Evolutionary conservation across 495 filamentous ascomycete genomes (phyloP), one percentile per base, ranked within the genome.

Genomic region (Neurospora intermedia): DNA sequence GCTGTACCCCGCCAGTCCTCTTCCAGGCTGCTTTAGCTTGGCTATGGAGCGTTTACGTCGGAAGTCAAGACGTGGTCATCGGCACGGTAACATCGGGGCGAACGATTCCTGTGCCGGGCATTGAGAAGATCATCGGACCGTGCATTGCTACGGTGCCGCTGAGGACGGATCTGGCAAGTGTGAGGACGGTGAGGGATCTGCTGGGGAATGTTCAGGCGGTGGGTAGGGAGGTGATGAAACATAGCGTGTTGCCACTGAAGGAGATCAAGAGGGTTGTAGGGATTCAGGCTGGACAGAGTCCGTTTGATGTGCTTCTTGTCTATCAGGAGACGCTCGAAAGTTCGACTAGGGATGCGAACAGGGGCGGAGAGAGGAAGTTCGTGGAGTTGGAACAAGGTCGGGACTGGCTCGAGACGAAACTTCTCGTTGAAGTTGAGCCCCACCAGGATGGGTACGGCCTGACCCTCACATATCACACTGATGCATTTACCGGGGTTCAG

Each of bases 1-100:
- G 72, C 3, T 79, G 75, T 40, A 72, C 84, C 40, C 79, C 89
- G n/a, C 86, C 93, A 74, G 85, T 88, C 3, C 81, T 94, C 43
- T 90, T 93, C 74, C 93, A 95, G 74, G 86, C 90, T 10, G 89
- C 91, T 8, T 84, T 93, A 74, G 85, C 88, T 1, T 89, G 90
- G 80, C 76, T 96, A 0, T 84, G 94, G 75, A 81, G 86, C 8
- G 83, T 82, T 7, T 87, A 93, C 73, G 78, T 89, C 15, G 91
- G 89, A 31, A 85, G 81, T 42, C 81, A 87, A 13, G 94, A 97
- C 78, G 85, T 94, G 7, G 85, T 89, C 6, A 89, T 96, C 73
- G 94, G 94, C 3, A 88, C 87, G 9, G 90, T 94, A 16, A 88
- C 89, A 40, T 95, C 93, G 39, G 93, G 93, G 5, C 84, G 93